Percentiles rank a stretch among this genome's conserved stretches.
phyloP scores from a whole-genome alignment of 768 basidiomycete genomes.

The Macrolepiota albuminosa region DNA sequence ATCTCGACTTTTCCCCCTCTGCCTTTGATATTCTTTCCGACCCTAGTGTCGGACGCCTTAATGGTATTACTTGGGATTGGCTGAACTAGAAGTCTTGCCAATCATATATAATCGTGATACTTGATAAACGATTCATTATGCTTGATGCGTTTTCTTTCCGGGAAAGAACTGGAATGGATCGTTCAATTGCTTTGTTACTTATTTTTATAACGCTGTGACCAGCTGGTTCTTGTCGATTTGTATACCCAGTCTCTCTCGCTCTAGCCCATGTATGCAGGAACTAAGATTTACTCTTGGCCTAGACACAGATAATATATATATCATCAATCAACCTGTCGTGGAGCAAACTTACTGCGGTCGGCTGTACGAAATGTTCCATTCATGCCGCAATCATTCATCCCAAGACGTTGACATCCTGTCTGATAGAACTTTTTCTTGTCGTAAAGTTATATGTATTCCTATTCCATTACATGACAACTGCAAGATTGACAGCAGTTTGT shows the following conservation, averaged over 20 bases:
- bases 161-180: slow-evolving; percentile 14
- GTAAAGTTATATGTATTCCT: no score
- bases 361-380: background rate
- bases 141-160: slow-evolving; percentile 20
- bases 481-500: no score
- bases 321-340: background rate
- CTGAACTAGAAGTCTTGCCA: background rate
- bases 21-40: slow-evolving; percentile 51
- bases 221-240: no score
- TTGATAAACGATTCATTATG: slow-evolving; percentile 17
- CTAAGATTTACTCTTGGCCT: background rate
- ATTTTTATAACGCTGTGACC: background rate
- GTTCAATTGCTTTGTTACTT: slow-evolving; percentile 3
- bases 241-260: no score
- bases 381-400: background rate
- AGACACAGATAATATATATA: background rate
- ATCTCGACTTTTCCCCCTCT: slow-evolving; percentile 61
- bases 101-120: background rate
- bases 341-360: no score
- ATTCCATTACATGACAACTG: no score
- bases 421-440: no score
- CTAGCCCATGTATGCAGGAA: slow-evolving; percentile 13
- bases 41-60: slow-evolving; percentile 45
- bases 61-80: slow-evolving; percentile 48
- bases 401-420: background rate